Base-by-base conservation (phyloP, 805 yeast genomes). In the Ogataea nonfermentans region DNA sequence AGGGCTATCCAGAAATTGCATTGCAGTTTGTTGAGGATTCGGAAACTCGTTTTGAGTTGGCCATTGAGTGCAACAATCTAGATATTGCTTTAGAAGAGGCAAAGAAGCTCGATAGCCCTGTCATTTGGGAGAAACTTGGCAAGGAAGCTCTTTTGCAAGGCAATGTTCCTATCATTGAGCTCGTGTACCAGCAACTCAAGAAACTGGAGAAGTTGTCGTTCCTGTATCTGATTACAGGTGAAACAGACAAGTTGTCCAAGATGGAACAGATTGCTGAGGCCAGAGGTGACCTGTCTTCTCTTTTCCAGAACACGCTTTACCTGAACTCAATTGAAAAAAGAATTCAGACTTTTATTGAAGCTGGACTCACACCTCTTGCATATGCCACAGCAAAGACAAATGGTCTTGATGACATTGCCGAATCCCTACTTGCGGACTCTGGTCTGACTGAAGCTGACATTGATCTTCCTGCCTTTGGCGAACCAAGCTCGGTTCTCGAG, bases 1-100 rank as follows among this genome's bases (percentile, higher is more conserved):
- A 87, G 59, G 99, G 99, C 2, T 91, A 84, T 61, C 98, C 99
- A 19, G 99, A 93, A 66, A 81, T 93, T 63, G 99, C 99, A 2
- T 73, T 93, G 47, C 97, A 91, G 64, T 95, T 93, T 59, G 99
- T 93, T 38, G 84, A 89, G 65, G 99, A 93, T 61, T 84, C 98
- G 5, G 96, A 90, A 62, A 87, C 97, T 29, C 79, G 96, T 64
- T 91, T 93, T 56, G 99, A 93, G 54, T 74, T 93, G 53, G 97
- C 99, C 16, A 72, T 93, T 47, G 97, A 93, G 67, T 86, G 95
- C 59, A 91, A 95, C 52, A 86, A 91, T 61, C 72, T 93, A 51
- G 74, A 73, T 10, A 84, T 84, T 48, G 99, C 98, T n/a, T 68
- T 85, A 33, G 81, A 74, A 40, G 96, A 91, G 70, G 98, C 98